phyloP scores from a whole-genome alignment of 805 yeast species.

The Maudiozyma serrabonitensis region DNA sequence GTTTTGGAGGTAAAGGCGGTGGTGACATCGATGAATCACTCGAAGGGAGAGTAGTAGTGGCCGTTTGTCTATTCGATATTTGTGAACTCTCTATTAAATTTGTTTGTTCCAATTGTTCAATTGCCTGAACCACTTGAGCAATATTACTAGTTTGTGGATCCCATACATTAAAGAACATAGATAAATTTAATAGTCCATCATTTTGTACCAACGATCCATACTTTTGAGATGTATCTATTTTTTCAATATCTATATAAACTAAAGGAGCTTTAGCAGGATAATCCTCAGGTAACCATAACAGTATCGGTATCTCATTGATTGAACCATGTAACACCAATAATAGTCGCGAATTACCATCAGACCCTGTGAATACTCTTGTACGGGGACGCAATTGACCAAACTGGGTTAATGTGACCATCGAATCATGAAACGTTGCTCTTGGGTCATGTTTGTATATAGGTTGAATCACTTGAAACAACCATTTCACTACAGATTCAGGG shows the following conservation, averaged over 20 bases:
- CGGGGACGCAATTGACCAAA: constrained; percentile 51
- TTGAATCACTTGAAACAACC: constrained; percentile 6
- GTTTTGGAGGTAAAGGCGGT: constrained; percentile 10
- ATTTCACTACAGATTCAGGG: constrained; percentile 6
- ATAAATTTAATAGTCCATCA: constrained; percentile 44
- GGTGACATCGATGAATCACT: not conserved
- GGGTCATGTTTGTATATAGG: constrained; percentile 44
- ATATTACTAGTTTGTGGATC: constrained; percentile 10
- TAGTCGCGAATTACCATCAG: constrained; percentile 49
- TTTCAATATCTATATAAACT: constrained; percentile 41
- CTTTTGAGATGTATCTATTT: constrained; percentile 49
- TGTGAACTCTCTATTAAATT: not conserved
- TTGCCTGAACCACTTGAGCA: not conserved
- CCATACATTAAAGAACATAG: constrained; percentile 53
- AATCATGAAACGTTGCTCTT: constrained; percentile 53
- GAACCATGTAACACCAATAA: constrained; percentile 58
- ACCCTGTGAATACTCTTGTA: constrained; percentile 52
- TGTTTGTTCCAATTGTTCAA: not conserved
- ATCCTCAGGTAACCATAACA: constrained; percentile 65
- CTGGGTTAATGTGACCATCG: constrained; percentile 38
- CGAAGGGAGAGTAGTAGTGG: not conserved
- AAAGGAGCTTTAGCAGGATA: constrained; percentile 66
- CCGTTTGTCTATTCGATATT: not conserved
- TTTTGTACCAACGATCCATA: constrained; percentile 47
- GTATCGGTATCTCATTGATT: constrained; percentile 42